Evolutionary conservation across 2,329 filamentous ascomycete species (phyloP).

Genomic region (Aspergillus japonicus): DNA sequence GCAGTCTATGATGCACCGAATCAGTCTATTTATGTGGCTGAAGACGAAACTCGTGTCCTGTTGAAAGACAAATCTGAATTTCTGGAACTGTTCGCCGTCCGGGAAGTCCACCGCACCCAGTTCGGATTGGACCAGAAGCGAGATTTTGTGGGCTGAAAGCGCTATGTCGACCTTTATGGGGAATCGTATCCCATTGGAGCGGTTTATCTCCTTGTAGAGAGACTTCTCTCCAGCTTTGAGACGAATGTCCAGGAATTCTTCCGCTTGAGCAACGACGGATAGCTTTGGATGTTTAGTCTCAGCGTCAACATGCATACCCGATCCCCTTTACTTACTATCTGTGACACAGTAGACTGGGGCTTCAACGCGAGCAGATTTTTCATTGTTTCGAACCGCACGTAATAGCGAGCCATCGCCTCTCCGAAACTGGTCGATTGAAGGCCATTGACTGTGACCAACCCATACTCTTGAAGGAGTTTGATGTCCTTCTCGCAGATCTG

Average conservation of each 20-base stretch:
- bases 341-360: slow-evolving; percentile 59
- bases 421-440: slow-evolving; percentile 71
- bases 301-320: neutral
- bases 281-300: slow-evolving; percentile 51
- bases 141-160: slow-evolving; percentile 70
- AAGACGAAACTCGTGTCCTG: slow-evolving; percentile 66
- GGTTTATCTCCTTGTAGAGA: slow-evolving; percentile 71
- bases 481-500: slow-evolving; percentile 71
- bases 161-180: slow-evolving; percentile 68
- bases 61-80: slow-evolving; percentile 56
- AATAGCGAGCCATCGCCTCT: slow-evolving; percentile 79
- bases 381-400: slow-evolving; percentile 78
- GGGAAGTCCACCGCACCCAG: slow-evolving; percentile 66
- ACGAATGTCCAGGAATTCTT: slow-evolving; percentile 71
- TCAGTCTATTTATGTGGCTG: slow-evolving; percentile 65
- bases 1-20: slow-evolving; percentile 75
- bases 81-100: slow-evolving; percentile 56
- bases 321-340: slow-evolving; percentile 56
- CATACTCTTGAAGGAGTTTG: slow-evolving; percentile 58
- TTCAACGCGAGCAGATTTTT: slow-evolving; percentile 64
- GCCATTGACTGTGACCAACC: slow-evolving; percentile 54
- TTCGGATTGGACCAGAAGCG: slow-evolving; percentile 72
- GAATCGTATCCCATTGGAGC: slow-evolving; percentile 65
- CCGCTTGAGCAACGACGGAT: slow-evolving; percentile 63
- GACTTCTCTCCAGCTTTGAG: slow-evolving; percentile 69